Base-by-base conservation (phyloP, 371 early-diverging fungal species). In the Mucor velutinosus region DNA sequence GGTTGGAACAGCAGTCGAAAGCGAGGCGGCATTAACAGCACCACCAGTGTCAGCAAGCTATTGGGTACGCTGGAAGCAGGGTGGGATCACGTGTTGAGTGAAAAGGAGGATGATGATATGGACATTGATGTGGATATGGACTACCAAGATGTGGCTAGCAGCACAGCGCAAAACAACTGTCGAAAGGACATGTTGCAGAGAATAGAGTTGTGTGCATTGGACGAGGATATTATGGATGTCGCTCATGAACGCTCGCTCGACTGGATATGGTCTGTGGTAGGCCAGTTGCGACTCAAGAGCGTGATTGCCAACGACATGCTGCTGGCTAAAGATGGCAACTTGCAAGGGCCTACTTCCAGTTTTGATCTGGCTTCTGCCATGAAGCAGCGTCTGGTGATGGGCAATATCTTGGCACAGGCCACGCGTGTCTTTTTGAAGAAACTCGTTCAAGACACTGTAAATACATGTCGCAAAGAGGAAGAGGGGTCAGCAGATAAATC, bases 191-290 rank as follows among this genome's bases (percentile, higher is more conserved):
- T 65, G 4, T 47, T 64, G 23, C 17, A 64, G 29, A 56, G 60
- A 8, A 69, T 71, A 19, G 37, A 64, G 21, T 60, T 58, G 7
- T 56, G 57, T 17, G 29, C 55, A 4, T 15, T 45, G 7, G 25
- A 62, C 5, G 29, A 57, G 14, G 70, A 74, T 15, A 30, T 27
- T 0, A 64, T 65, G 60, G 69, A 74, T 64, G 65, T 72, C 2
- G 65, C 70, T 3, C 73, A 80, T 56, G 81, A 80, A 66, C 49
- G 74, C 14, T 65, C 67, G 0, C 19, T 83, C 21, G 83, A 83
- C 43, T 83, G 83, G 83, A 77, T 83, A 15, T 83, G 83, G 83
- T 76, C 78, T 12, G 73, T 75, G 0, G 65, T 80, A n/a, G 74
- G 70, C 27, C 77, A 78, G 37, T 37, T 83, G n/a, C 62, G 76